A percentile compares a stretch with the other conserved stretches of the same genome.
Conservation (phyloP, 169 alveolate genomes). For the Cryptosporidium parvum region DNA sequence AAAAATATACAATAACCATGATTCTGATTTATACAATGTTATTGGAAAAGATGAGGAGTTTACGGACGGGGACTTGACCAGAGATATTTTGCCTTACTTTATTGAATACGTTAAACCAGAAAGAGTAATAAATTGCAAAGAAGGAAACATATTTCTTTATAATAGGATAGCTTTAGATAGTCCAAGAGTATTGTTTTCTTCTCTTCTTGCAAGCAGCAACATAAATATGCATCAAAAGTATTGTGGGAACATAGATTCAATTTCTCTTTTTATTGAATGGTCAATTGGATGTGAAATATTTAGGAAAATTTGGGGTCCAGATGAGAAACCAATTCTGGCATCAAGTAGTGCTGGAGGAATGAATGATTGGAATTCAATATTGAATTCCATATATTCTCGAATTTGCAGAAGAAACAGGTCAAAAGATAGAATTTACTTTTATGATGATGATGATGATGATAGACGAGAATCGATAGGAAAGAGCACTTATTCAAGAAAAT, state of each 20-base stretch:
- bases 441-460: too few species aligned
- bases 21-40: neutral
- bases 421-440: constrained; percentile 4
- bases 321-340: constrained; percentile 17
- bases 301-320: constrained; percentile 53
- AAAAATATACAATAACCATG: neutral
- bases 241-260: constrained; percentile 44
- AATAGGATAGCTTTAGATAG: constrained; percentile 15
- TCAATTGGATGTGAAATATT: constrained; percentile 56
- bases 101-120: constrained; percentile 54
- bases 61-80: constrained; percentile 2
- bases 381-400: constrained; percentile 16
- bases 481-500: too few species aligned
- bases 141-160: constrained; percentile 3
- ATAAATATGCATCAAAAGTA: constrained; percentile 58
- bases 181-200: constrained; percentile 71
- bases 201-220: constrained; percentile 44
- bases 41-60: neutral
- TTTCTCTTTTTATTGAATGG: constrained; percentile 65
- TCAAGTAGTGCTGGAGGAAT: constrained; percentile 56
- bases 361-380: constrained; percentile 7
- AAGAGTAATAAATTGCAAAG: neutral
- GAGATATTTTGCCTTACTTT: constrained; percentile 35
- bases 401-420: constrained; percentile 34
- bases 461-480: neutral